phyloP scores from a whole-genome alignment of 768 basidiomycete species.

The Suillus occidentalis region DNA sequence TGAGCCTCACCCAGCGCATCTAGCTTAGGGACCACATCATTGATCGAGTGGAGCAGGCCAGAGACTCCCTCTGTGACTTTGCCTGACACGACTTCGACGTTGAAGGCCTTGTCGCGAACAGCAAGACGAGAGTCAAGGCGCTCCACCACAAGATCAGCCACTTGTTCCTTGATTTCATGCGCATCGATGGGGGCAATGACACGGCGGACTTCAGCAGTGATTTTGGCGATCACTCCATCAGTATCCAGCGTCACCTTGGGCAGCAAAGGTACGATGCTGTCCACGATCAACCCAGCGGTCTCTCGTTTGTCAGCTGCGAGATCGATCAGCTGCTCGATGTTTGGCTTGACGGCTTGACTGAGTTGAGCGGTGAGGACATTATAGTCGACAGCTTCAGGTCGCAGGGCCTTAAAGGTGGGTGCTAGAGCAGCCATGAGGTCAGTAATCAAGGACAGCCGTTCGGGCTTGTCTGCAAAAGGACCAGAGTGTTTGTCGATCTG shows the following conservation, averaged over 20 bases:
- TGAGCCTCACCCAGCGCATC: conserved; percentile 44
- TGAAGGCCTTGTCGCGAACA: conserved; percentile 72
- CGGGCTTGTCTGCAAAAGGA: conserved; percentile 41
- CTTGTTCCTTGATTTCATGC: conserved; percentile 86
- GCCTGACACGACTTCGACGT: conserved; percentile 54
- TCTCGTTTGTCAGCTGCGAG: conserved; percentile 87
- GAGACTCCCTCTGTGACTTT: conserved; percentile 58
- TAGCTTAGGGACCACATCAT: conserved; percentile 39
- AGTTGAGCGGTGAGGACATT: conserved; percentile 73
- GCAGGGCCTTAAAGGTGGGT: conserved; percentile 62
- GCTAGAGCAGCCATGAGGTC: conserved; percentile 57
- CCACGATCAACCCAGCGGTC: conserved; percentile 79
- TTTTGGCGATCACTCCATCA: conserved; percentile 53
- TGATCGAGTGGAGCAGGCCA: conserved; percentile 43
- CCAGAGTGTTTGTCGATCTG: conserved; percentile 31
- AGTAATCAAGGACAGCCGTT: conserved; percentile 59
- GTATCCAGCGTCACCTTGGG: conserved; percentile 51
- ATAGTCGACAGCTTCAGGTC: conserved; percentile 72
- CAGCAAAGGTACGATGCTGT: conserved; percentile 66
- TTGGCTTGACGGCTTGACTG: conserved; percentile 84
- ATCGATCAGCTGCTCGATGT: conserved; percentile 86
- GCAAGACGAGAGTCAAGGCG: conserved; percentile 79
- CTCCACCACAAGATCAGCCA: conserved; percentile 85
- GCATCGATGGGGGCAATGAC: conserved; percentile 77
- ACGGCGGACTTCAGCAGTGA: conserved; percentile 68